Conservation (phyloP, 352 stramenopile genomes). For the Globisporangium nodosum region DNA sequence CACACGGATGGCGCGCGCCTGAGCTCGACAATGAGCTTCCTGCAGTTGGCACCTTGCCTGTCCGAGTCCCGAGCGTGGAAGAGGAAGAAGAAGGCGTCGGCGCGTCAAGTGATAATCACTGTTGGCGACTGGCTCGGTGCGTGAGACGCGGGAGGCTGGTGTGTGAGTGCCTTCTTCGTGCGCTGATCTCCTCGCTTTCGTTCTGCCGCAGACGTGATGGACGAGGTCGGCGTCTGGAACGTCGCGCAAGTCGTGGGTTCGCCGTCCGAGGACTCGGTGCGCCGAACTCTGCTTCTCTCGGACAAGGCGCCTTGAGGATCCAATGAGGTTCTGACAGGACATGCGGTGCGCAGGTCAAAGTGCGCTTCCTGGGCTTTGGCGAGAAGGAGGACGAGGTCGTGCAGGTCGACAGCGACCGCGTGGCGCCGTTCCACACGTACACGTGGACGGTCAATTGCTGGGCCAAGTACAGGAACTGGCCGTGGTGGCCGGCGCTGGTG, state of each 20-base stretch:
- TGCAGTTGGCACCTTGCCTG: not conserved
- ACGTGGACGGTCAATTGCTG: slow-evolving; percentile 78
- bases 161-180: not conserved
- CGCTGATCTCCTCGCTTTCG: not conserved
- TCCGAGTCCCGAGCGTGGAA: not conserved
- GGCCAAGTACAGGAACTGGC: slow-evolving; percentile 80
- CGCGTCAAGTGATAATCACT: slow-evolving; percentile 1
- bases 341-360: slow-evolving; percentile 2
- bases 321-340: not conserved
- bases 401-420: slow-evolving; percentile 32
- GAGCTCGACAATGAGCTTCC: not conserved
- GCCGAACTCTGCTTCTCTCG: not conserved
- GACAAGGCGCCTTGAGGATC: no score
- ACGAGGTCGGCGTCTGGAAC: slow-evolving; percentile 11
- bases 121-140: slow-evolving; percentile 10
- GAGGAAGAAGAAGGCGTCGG: not conserved
- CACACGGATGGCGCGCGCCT: not conserved
- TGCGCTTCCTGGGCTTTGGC: slow-evolving; percentile 57
- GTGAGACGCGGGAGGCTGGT: not conserved
- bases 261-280: not conserved
- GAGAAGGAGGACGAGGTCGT: slow-evolving; percentile 49
- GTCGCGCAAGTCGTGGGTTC: slow-evolving; percentile 1
- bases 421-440: slow-evolving; percentile 73
- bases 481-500: slow-evolving; percentile 64
- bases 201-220: slow-evolving; percentile 5